These are phyloP conservation scores for Torulaspora pretoriensis DNA, from an alignment of 1,139 yeast genomes.

Conservation along the genomic window DNA sequence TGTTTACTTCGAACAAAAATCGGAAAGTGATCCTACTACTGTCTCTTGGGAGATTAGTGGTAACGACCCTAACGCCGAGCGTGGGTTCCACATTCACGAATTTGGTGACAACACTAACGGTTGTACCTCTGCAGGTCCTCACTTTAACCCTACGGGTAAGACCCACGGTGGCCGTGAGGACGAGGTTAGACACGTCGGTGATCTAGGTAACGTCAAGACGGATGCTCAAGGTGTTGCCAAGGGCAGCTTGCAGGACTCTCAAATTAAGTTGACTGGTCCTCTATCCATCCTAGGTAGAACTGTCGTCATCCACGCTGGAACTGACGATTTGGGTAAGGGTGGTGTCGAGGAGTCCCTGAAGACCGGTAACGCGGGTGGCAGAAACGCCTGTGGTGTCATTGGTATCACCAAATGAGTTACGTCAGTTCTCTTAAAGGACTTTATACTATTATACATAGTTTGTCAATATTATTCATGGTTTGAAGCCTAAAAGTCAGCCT, in stretches of 20 bases:
- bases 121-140: conserved; percentile 98
- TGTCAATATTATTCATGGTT: neutral
- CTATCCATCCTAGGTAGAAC: conserved; percentile 91
- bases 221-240: conserved; percentile 85
- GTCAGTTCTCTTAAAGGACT: neutral
- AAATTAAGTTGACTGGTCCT: conserved; percentile 77
- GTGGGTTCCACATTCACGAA: conserved; percentile 97
- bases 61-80: conserved; percentile 77
- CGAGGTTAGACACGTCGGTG: conserved; percentile 92
- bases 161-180: conserved; percentile 94
- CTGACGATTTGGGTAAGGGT: conserved; percentile 96
- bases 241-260: conserved; percentile 74
- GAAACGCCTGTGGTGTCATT: conserved; percentile 99
- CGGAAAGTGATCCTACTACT: conserved; percentile 78
- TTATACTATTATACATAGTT: conserved; percentile 1
- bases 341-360: conserved; percentile 89
- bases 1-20: conserved; percentile 77
- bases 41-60: conserved; percentile 85
- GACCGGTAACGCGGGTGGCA: conserved; percentile 98
- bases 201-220: conserved; percentile 88
- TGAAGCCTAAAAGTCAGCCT: conserved; percentile 31
- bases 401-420: conserved; percentile 54
- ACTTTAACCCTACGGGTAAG: conserved; percentile 90
- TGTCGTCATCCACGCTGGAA: conserved; percentile 91
- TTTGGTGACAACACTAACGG: conserved; percentile 99